Evolutionary conservation across 225 moss, liverwort and hornwort species (phyloP), one percentile per base, ranked within the genome.

Genomic region (Rhytidiadelphus loreus): DNA sequence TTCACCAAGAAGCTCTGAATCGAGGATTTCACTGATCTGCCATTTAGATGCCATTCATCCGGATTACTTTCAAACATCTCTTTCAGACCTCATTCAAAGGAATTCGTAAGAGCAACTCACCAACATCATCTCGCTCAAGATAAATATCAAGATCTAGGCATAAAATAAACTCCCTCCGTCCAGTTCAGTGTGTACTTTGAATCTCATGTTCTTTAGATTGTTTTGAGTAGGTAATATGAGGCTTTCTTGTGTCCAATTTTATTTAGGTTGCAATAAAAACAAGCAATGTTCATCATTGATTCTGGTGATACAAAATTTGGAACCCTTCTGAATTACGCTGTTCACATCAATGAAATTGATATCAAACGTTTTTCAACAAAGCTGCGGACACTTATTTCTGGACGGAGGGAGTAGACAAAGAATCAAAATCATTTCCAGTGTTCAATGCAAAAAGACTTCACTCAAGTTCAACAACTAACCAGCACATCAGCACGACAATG

Each of bases 1-100:
- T 91, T 98, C 98, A 66, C 98, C 98, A 86, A 97, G 90, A 70
- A 98, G 95, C 90, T 97, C 96, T 19, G 98, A 98, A 93, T 98
- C 98, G 62, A 97, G 90, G 72, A 98, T 95, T 88, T 98, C 98
- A 89, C 95, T 96, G 46, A 96, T 83, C 96, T 95, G 92, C 84
- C 88, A 92, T 57, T n/a, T 9, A 87, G 81, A 86, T 69, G 44
- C 28, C 86, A 75, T 74, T 68, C 80, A 80, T n/a, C 48, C 41
- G 43, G 69, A 83, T 65, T 60, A 69, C 61, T 64, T 76, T 56
- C 41, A 69, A 77, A n/a, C n/a, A 28, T 53, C 79, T 84, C 80
- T 65, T 73, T 46, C 1, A 41, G 8, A 53, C 46, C 75, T 68
- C 82, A 75, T 66, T 64, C 35, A 35, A 58, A 84, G n/a, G 24